Evolutionary conservation across 1,284 basidiomycete species (phyloP).

Genomic region (Blastosporella zonata): DNA sequence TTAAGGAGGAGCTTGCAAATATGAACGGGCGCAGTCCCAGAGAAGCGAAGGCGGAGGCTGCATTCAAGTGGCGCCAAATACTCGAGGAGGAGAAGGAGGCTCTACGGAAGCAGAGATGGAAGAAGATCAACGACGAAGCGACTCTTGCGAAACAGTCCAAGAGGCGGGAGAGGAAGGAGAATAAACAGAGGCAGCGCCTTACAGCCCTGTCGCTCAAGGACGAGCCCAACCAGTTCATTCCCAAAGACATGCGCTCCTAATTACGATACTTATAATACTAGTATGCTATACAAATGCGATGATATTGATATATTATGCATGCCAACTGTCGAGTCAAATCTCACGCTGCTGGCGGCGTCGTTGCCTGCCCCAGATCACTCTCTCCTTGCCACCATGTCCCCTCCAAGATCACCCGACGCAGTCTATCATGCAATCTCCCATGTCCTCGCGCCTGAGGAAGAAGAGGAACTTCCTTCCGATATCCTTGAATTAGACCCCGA

Average conservation of each 20-base stretch:
- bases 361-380: neutral
- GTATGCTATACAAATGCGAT: too few species aligned
- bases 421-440: constrained; percentile 40
- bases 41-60: constrained; percentile 67
- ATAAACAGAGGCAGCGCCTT: constrained; percentile 57
- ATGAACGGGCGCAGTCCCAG: constrained; percentile 53
- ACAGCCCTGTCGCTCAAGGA: constrained; percentile 57
- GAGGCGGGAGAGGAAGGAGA: constrained; percentile 59
- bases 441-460: constrained; percentile 26
- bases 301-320: neutral
- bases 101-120: constrained; percentile 57
- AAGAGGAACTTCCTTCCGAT: constrained; percentile 26
- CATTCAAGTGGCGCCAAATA: constrained; percentile 65
- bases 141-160: constrained; percentile 49
- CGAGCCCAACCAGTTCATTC: constrained; percentile 68
- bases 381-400: constrained; percentile 18
- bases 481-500: constrained; percentile 36
- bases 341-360: constrained; percentile 1
- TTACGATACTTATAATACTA: constrained; percentile 1
- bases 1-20: constrained; percentile 51
- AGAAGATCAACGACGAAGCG: constrained; percentile 41
- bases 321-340: neutral
- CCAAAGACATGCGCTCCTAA: constrained; percentile 30
- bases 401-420: constrained; percentile 31
- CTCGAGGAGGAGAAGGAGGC: constrained; percentile 56